Evolutionary conservation across 306 rosid species (phyloP).

Genomic region (Vicia faba): DNA sequence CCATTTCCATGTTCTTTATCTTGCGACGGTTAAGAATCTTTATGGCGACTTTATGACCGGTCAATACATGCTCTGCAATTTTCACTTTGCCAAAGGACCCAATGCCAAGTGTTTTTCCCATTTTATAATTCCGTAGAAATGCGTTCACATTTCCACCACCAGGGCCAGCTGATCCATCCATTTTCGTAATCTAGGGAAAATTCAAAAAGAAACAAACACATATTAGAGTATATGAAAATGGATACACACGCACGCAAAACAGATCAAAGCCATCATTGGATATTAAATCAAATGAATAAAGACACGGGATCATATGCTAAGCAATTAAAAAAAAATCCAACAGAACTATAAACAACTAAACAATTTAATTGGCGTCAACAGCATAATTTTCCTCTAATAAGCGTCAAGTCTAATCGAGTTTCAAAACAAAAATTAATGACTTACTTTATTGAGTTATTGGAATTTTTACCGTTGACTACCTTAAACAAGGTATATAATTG

Average conservation of each 20-base stretch:
- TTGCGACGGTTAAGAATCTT: conserved; percentile 86
- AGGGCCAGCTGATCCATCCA: conserved; percentile 60
- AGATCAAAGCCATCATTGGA: conserved; percentile 13
- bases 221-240: conserved; percentile 9
- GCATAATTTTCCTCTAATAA: conserved; percentile 19
- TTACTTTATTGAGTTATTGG: background rate
- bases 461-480: background rate
- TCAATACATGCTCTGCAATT: conserved; percentile 82
- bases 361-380: conserved; percentile 13
- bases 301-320: conserved; percentile 6
- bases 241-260: conserved; percentile 1
- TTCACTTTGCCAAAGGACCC: conserved; percentile 93
- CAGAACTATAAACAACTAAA: background rate
- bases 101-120: conserved; percentile 93
- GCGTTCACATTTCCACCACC: conserved; percentile 55
- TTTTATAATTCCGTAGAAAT: conserved; percentile 72
- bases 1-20: conserved; percentile 84
- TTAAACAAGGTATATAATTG: background rate
- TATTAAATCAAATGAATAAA: conserved; percentile 33
- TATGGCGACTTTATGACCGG: conserved; percentile 93
- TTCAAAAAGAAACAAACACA: conserved; percentile 28
- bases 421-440: background rate
- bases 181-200: conserved; percentile 44
- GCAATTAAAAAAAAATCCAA: background rate
- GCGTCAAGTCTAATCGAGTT: background rate